phyloP scores from a whole-genome alignment of 2,329 filamentous ascomycete species.

The Phoma sp. region DNA sequence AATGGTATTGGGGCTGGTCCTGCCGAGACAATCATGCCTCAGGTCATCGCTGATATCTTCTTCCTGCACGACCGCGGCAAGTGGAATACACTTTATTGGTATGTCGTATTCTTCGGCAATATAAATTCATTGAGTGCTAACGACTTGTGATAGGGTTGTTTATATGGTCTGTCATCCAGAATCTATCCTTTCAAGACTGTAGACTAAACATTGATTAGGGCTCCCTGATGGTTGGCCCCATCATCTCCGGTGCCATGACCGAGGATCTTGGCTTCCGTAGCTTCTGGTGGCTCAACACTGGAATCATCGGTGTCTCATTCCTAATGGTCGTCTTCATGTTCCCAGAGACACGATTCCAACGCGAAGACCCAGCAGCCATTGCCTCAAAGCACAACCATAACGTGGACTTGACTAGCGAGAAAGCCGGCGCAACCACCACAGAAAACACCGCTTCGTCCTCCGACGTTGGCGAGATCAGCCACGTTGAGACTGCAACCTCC shows the following conservation, averaged over 20 bases:
- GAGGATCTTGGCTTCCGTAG: constrained; percentile 63
- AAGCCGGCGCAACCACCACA: constrained; percentile 17
- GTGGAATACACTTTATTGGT: constrained; percentile 66
- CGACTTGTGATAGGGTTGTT: constrained; percentile 43
- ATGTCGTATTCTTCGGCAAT: no score
- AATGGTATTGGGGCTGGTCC: constrained; percentile 69
- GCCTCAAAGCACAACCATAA: constrained; percentile 5
- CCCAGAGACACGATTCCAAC: constrained; percentile 67
- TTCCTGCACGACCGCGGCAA: constrained; percentile 70
- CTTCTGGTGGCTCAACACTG: constrained; percentile 72
- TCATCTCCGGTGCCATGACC: constrained; percentile 66
- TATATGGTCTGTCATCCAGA: constrained; percentile 56
- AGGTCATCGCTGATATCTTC: constrained; percentile 68
- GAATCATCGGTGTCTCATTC: constrained; percentile 56
- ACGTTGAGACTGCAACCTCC: constrained; percentile 27
- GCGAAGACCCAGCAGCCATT: constrained; percentile 47
- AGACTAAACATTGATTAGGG: constrained; percentile 40
- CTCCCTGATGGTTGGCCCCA: constrained; percentile 63
- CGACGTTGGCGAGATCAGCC: constrained; percentile 30
- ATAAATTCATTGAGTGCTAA: no score
- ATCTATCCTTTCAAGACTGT: no score
- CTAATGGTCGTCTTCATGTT: constrained; percentile 64
- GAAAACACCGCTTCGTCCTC: constrained; percentile 18
- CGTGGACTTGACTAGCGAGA: constrained; percentile 23
- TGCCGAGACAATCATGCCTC: constrained; percentile 66